phyloP scores from a whole-genome alignment of 2,329 filamentous ascomycete species.

The Hypoxylon sp. region DNA sequence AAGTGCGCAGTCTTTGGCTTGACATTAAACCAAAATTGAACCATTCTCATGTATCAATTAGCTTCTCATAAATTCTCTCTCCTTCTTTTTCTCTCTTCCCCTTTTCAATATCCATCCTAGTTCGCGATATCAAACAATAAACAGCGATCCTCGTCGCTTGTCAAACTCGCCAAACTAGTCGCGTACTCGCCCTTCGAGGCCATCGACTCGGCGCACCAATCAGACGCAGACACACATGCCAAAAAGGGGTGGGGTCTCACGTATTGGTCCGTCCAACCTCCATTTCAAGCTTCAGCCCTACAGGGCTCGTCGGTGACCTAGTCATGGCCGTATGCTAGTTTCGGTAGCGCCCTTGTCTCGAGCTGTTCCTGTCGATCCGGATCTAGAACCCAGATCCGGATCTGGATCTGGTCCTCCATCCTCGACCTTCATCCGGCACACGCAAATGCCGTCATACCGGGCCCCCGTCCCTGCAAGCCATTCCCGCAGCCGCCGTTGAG shows the following conservation, averaged over 20 bases:
- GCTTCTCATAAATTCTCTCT: not conserved
- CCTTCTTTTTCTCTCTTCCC: not conserved
- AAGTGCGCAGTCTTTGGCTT: not conserved
- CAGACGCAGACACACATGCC: conserved; percentile 30
- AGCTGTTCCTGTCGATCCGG: conserved; percentile 34
- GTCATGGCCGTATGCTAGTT: conserved; percentile 32
- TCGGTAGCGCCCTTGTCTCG: conserved; percentile 31
- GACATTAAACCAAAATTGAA: not conserved
- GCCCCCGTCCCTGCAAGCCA: conserved; percentile 18
- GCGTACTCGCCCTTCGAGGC: conserved; percentile 13
- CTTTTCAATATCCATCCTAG: not conserved
- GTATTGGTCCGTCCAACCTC: conserved; percentile 22
- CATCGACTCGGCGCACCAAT: conserved; percentile 33
- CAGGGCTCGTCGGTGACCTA: conserved; percentile 15
- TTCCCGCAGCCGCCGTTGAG: conserved; percentile 18
- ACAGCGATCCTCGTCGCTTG: not conserved
- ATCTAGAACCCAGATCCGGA: not conserved
- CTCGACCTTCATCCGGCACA: conserved; percentile 19
- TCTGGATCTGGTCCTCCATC: conserved; percentile 8
- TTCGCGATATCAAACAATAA: not conserved
- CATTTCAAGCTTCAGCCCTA: conserved; percentile 38
- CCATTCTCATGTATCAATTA: not conserved
- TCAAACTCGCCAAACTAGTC: conserved; percentile 8
- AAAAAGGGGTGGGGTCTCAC: conserved; percentile 35
- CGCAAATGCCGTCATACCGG: conserved; percentile 33